Conservation (phyloP, 2,329 filamentous ascomycete genomes). For the Apiospora marii region DNA sequence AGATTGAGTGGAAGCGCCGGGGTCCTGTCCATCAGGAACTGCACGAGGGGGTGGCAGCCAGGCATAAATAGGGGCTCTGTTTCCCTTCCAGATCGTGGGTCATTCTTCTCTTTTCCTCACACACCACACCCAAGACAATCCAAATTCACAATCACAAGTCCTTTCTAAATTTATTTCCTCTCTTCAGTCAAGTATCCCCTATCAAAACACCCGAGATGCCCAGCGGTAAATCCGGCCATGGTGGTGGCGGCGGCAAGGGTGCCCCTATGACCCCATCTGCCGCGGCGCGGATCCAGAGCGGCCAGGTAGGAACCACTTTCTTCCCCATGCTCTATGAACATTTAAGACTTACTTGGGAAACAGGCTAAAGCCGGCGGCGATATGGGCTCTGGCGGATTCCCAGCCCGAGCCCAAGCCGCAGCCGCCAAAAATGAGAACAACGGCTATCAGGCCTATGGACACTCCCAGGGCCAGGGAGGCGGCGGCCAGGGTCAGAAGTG, state of each 20-base stretch:
- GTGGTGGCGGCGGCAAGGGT: not conserved
- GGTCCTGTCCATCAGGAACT: too few species aligned
- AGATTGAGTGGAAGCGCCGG: not conserved
- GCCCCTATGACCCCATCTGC: not conserved
- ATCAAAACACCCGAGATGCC: conserved; percentile 23
- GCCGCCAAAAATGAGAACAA: not conserved
- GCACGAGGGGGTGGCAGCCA: not conserved
- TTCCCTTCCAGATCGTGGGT: not conserved
- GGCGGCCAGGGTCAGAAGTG: not conserved
- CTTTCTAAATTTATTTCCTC: too few species aligned
- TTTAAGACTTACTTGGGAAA: not conserved
- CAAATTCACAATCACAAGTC: not conserved
- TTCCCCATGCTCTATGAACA: too few species aligned
- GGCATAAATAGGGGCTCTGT: not conserved
- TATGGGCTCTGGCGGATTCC: not conserved
- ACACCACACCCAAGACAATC: not conserved
- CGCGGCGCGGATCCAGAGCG: not conserved
- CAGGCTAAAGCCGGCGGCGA: conserved; percentile 1
- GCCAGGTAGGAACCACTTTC: not conserved
- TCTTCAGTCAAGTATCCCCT: conserved; percentile 28
- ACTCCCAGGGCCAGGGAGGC: not conserved
- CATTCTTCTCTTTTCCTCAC: not conserved
- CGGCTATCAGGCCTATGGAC: not conserved
- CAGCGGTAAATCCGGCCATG: conserved; percentile 1
- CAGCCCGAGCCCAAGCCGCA: not conserved